These are phyloP conservation scores for Rhodosporidiobolus odoratus DNA, from an alignment of 768 basidiomycete genomes.

Conservation along the genomic window DNA sequence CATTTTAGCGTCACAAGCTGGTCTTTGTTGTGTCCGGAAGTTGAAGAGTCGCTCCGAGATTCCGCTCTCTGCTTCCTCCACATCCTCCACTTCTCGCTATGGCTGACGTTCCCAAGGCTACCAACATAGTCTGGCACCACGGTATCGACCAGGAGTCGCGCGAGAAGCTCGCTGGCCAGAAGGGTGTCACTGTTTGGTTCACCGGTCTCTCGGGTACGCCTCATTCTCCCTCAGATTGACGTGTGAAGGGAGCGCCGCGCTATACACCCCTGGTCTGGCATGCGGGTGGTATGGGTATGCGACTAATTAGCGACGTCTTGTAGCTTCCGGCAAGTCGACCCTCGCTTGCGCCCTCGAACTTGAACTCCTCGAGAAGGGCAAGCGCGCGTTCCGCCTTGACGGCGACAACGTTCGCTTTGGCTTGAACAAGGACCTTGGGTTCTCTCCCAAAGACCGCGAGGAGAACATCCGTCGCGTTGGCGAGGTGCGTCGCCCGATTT, in stretches of 20 bases:
- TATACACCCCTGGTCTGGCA: no score
- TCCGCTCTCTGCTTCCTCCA: neutral
- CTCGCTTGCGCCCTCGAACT: constrained; percentile 96
- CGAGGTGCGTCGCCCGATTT: constrained; percentile 61
- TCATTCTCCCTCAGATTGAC: no score
- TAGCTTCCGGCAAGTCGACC: constrained; percentile 64
- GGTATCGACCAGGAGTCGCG: constrained; percentile 65
- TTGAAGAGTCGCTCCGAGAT: no score
- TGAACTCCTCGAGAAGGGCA: constrained; percentile 77
- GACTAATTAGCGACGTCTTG: no score
- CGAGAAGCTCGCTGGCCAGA: constrained; percentile 62
- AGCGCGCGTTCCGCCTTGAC: constrained; percentile 85
- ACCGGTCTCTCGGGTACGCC: constrained; percentile 69
- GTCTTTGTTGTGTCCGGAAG: no score
- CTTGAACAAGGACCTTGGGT: constrained; percentile 91
- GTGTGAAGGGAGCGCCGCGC: no score
- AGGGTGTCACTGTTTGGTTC: constrained; percentile 89
- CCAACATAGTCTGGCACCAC: constrained; percentile 51
- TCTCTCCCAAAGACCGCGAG: constrained; percentile 81
- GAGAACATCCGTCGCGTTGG: constrained; percentile 96
- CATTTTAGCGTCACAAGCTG: constrained; percentile 3
- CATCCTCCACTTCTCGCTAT: neutral
- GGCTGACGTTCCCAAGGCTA: constrained; percentile 36
- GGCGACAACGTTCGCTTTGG: constrained; percentile 95
- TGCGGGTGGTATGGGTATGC: no score